These are phyloP conservation scores for Suhomyces anneliseae DNA, from an alignment of 1,139 yeast genomes.

Conservation along the genomic window DNA sequence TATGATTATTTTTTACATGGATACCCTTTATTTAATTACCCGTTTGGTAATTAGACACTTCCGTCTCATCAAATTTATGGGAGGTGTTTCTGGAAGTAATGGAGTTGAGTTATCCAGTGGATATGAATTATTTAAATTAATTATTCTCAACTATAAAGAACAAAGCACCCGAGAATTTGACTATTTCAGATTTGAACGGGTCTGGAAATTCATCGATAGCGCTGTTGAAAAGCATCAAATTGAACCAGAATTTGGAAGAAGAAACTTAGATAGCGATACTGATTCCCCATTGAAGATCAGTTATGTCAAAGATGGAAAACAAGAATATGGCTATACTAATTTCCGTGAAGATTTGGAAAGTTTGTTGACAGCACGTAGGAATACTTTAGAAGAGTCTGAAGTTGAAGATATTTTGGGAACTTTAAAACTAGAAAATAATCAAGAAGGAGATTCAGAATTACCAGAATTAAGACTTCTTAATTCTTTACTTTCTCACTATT, in stretches of 20 bases:
- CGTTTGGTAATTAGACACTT: constrained; percentile 37
- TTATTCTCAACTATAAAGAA: constrained; percentile 38
- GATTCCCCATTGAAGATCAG: constrained; percentile 26
- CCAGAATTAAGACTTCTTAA: constrained; percentile 1
- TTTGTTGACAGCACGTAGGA: constrained; percentile 15
- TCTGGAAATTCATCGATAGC: constrained; percentile 42
- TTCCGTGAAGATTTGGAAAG: constrained; percentile 31
- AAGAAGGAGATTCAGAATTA: neutral
- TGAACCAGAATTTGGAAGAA: neutral
- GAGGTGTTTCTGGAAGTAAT: constrained; percentile 14
- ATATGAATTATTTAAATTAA: constrained; percentile 37
- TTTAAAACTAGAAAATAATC: neutral
- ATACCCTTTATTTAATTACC: constrained; percentile 39
- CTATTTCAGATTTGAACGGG: constrained; percentile 29
- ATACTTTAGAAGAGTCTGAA: constrained; percentile 19
- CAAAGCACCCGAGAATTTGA: constrained; percentile 34
- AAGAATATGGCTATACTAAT: constrained; percentile 13
- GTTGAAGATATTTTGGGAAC: constrained; percentile 16
- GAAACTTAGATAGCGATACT: constrained; percentile 1
- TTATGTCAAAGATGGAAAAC: constrained; percentile 3
- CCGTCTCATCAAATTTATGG: constrained; percentile 37
- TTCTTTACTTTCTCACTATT: constrained; percentile 3
- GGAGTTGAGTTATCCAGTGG: constrained; percentile 20
- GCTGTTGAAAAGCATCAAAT: constrained; percentile 24
- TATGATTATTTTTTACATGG: constrained; percentile 42